These are phyloP conservation scores for Lodderomyces orthopsilosis DNA, from an alignment of 1,139 yeast genomes.

Conservation along the genomic window DNA sequence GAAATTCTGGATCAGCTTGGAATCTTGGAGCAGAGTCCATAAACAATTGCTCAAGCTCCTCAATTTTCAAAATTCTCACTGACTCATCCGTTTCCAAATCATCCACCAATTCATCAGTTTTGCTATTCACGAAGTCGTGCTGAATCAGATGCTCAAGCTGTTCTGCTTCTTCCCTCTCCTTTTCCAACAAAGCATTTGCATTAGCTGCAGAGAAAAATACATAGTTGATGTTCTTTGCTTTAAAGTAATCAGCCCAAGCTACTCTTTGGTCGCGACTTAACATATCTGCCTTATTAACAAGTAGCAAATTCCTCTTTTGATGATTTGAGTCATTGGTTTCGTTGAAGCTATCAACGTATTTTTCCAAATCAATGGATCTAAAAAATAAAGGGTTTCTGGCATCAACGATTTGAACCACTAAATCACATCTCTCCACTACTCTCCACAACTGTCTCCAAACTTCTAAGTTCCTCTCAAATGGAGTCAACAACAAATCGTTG, in stretches of 20 bases:
- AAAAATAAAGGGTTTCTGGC: constrained; percentile 92
- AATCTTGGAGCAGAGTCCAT: constrained; percentile 77
- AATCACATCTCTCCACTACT: constrained; percentile 92
- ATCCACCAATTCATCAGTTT: constrained; percentile 10
- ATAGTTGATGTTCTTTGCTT: constrained; percentile 63
- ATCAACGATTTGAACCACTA: constrained; percentile 96
- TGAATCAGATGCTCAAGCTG: constrained; percentile 25
- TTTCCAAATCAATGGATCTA: constrained; percentile 85
- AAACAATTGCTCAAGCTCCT: constrained; percentile 80
- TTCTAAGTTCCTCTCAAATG: constrained; percentile 94
- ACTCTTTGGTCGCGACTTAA: constrained; percentile 73
- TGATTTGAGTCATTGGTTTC: constrained; percentile 44
- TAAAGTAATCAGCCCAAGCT: constrained; percentile 85
- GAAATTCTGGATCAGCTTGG: constrained; percentile 48
- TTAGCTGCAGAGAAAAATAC: constrained; percentile 91
- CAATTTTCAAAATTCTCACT: constrained; percentile 72
- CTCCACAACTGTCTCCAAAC: constrained; percentile 99
- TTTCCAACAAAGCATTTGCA: constrained; percentile 70
- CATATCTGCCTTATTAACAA: constrained; percentile 93
- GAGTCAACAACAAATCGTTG: constrained; percentile 83
- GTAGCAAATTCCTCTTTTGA: constrained; percentile 69
- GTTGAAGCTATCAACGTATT: constrained; percentile 68
- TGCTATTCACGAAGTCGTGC: constrained; percentile 7
- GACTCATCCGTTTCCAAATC: constrained; percentile 15
- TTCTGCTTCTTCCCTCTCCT: constrained; percentile 51